Evolutionary conservation across 179 eudicot genomes (phyloP).

Genomic region (Spinacia oleracea): DNA sequence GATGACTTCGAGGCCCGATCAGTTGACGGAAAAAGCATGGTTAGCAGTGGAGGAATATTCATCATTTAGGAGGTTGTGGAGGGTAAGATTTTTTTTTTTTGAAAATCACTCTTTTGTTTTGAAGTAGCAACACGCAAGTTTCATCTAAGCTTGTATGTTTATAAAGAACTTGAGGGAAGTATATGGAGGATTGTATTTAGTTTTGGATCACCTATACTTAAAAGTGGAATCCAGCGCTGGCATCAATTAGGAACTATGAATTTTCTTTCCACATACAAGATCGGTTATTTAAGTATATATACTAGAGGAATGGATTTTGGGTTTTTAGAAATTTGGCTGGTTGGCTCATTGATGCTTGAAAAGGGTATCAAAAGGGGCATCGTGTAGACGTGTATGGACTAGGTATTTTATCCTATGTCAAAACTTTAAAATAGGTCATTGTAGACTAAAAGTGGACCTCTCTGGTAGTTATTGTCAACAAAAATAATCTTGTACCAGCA

Average conservation of each 20-base stretch:
- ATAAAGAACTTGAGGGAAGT: not conserved
- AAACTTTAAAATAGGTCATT: too few relatives aligned
- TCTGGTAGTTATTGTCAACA: too few relatives aligned
- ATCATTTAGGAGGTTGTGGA: constrained; percentile 31
- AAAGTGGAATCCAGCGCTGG: not conserved
- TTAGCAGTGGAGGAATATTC: constrained; percentile 37
- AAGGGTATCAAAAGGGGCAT: too few relatives aligned
- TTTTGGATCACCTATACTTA: not conserved
- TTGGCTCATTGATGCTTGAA: too few relatives aligned
- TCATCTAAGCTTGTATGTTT: not conserved
- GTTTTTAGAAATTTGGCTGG: not conserved
- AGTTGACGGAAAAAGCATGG: too few relatives aligned
- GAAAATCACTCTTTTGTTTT: not conserved
- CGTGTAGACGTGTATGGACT: too few relatives aligned
- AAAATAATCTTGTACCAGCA: too few relatives aligned
- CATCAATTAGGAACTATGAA: not conserved
- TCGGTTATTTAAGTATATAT: not conserved
- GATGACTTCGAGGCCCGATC: too few relatives aligned
- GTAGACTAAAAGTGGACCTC: too few relatives aligned
- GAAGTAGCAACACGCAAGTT: not conserved
- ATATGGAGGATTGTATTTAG: constrained; percentile 1
- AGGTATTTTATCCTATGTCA: too few relatives aligned
- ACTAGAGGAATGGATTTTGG: not conserved
- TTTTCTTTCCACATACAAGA: not conserved
- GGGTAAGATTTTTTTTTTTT: constrained; percentile 46